Evolutionary conservation across 305 asterid genomes (phyloP).

Genomic region (Fraxinus sp.): DNA sequence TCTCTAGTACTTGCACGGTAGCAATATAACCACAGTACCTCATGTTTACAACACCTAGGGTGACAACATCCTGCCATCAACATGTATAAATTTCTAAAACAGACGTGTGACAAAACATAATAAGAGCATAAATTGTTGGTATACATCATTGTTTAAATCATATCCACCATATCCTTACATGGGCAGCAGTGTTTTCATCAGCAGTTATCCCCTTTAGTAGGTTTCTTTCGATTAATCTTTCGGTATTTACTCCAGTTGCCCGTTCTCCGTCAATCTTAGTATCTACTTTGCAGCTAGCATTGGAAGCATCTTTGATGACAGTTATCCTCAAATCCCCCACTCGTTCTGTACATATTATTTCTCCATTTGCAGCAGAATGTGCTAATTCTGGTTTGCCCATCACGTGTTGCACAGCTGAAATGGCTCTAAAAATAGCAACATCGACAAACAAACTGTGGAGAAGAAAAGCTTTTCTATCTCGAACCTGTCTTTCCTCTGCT

Average conservation of each 20-base stretch:
- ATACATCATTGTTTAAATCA: neutral
- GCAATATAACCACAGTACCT: conserved; percentile 61
- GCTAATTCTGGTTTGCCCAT: conserved; percentile 52
- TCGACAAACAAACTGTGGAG: conserved; percentile 93
- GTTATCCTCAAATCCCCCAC: conserved; percentile 78
- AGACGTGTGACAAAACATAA: conserved; percentile 22
- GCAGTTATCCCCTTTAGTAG: conserved; percentile 97
- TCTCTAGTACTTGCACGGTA: conserved; percentile 68
- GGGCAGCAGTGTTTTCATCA: conserved; percentile 97
- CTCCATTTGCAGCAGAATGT: conserved; percentile 38
- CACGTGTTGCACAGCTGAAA: conserved; percentile 68
- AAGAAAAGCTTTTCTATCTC: conserved; percentile 94
- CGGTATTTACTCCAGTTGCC: conserved; percentile 65
- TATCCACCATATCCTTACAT: conserved; percentile 55
- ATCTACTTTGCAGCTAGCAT: conserved; percentile 87
- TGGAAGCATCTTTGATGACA: conserved; percentile 73
- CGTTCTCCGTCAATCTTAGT: conserved; percentile 89
- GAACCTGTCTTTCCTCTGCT: conserved; percentile 88
- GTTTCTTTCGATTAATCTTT: conserved; percentile 79
- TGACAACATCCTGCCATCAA: conserved; percentile 67
- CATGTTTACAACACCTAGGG: conserved; percentile 58
- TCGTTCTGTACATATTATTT: conserved; percentile 52
- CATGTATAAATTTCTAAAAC: conserved; percentile 22
- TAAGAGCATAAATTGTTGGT: conserved; percentile 17
- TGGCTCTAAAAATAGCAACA: conserved; percentile 88